A percentile compares a stretch with the other conserved stretches of the same genome.
phyloP scores from a whole-genome alignment of 768 basidiomycete species.

The Termitomyces sp. region DNA sequence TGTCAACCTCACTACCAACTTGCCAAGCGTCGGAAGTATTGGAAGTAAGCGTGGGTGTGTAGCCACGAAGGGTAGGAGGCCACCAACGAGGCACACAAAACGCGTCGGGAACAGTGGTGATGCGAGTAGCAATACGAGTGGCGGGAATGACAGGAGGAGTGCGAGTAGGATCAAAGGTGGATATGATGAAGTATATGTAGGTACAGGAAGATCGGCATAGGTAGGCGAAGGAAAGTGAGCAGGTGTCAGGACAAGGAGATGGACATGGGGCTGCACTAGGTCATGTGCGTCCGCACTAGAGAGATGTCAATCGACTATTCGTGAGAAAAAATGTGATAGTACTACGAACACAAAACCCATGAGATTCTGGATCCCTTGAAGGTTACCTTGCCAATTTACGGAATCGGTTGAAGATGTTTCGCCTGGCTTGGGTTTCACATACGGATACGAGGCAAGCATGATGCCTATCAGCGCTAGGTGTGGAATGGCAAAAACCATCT shows the following conservation, averaged over 20 bases:
- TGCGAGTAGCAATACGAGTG: constrained; percentile 41
- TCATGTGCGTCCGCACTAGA: constrained; percentile 60
- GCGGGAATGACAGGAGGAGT: constrained; percentile 41
- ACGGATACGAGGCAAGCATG: constrained; percentile 63
- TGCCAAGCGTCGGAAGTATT: constrained; percentile 1
- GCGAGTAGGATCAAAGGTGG: constrained; percentile 48
- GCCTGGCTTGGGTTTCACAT: constrained; percentile 20
- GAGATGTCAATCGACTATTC: neutral
- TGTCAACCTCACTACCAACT: neutral
- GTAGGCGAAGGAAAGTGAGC: constrained; percentile 31
- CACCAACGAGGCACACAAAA: constrained; percentile 35
- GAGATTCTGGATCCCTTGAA: constrained; percentile 87
- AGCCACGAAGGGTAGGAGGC: constrained; percentile 10
- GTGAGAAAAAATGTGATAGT: neutral
- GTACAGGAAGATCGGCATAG: constrained; percentile 15
- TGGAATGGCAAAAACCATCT: constrained; percentile 65
- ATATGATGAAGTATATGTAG: constrained; percentile 34
- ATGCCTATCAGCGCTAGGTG: constrained; percentile 55
- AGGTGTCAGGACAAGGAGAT: constrained; percentile 44
- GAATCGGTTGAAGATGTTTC: constrained; percentile 41
- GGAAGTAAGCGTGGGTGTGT: constrained; percentile 13
- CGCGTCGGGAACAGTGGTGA: constrained; percentile 45
- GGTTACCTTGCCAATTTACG: constrained; percentile 79
- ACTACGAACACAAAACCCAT: constrained; percentile 73
- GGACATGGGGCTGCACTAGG: constrained; percentile 40